These are phyloP conservation scores for Umbelopsis sp. DNA, from an alignment of 192 early-diverging fungal species.

Conservation along the genomic window DNA sequence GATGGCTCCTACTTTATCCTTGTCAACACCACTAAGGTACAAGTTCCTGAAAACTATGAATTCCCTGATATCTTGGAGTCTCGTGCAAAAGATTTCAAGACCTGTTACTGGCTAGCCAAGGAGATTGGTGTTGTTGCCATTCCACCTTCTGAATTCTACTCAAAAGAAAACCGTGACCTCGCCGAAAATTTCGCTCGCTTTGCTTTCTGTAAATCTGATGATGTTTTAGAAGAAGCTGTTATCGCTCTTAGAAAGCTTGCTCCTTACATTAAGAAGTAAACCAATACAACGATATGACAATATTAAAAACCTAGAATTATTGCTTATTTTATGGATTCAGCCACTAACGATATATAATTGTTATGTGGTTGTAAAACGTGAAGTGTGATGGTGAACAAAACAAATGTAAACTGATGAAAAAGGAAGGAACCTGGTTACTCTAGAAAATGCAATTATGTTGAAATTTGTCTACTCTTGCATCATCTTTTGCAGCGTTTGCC, in stretches of 20 bases:
- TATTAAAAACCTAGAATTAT: too few relatives aligned
- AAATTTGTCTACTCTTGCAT: constrained; percentile 20
- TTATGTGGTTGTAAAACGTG: not conserved
- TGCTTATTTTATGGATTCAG: not conserved
- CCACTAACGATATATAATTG: not conserved
- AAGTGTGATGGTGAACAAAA: not conserved
- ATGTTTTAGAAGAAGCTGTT: constrained; percentile 75
- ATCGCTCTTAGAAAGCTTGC: constrained; percentile 65
- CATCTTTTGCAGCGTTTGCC: constrained; percentile 24
- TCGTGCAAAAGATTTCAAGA: constrained; percentile 75
- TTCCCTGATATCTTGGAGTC: constrained; percentile 57
- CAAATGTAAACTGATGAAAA: not conserved
- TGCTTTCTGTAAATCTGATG: constrained; percentile 92
- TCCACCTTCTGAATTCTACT: constrained; percentile 91
- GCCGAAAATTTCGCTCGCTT: constrained; percentile 83
- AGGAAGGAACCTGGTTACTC: not conserved
- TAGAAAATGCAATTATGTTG: not conserved
- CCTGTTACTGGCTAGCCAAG: constrained; percentile 83
- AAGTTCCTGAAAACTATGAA: constrained; percentile 60
- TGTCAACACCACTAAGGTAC: constrained; percentile 73
- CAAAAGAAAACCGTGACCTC: constrained; percentile 59
- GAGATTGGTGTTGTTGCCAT: constrained; percentile 91
- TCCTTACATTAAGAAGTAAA: constrained; percentile 41
- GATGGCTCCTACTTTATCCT: constrained; percentile 95
- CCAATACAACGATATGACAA: too few relatives aligned